These are phyloP conservation scores for Trypanosoma conorhini DNA, from an alignment of 208 protist species.

Conservation along the genomic window DNA sequence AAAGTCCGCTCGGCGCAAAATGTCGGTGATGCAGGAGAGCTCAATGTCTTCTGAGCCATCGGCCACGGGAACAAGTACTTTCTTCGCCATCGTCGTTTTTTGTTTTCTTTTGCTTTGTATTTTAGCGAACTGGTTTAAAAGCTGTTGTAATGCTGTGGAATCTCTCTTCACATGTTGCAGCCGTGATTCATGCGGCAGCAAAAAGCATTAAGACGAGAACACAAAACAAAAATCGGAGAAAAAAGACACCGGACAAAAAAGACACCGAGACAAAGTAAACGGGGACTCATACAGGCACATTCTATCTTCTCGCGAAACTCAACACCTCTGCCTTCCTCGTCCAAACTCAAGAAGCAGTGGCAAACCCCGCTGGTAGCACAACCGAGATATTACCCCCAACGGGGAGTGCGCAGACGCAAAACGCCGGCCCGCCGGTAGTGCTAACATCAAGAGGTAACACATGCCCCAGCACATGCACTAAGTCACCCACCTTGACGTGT, in stretches of 20 bases:
- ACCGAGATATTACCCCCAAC: constrained; percentile 83
- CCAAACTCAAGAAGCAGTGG: not conserved
- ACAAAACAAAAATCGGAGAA: constrained; percentile 5
- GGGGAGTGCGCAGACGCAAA: constrained; percentile 65
- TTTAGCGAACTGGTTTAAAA: not conserved
- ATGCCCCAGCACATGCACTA: constrained; percentile 84
- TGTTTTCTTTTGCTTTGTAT: constrained; percentile 8
- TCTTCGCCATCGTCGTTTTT: constrained; percentile 39
- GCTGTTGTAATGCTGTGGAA: not conserved
- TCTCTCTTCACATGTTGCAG: not conserved
- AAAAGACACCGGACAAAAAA: constrained; percentile 20
- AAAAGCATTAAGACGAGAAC: not conserved
- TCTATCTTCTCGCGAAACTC: not conserved
- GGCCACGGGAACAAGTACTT: constrained; percentile 80
- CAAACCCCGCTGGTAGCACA: constrained; percentile 30
- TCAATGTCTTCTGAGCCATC: constrained; percentile 91
- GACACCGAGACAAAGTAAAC: constrained; percentile 16
- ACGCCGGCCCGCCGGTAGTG: constrained; percentile 17
- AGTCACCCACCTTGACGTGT: constrained; percentile 58
- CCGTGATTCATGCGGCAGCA: not conserved
- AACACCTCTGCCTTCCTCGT: not conserved
- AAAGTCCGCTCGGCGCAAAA: constrained; percentile 69
- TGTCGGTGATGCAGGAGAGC: constrained; percentile 79
- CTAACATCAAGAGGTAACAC: constrained; percentile 42
- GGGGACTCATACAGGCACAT: not conserved